A percentile compares a stretch with the other conserved stretches of the same genome.
phyloP scores from a whole-genome alignment of 768 basidiomycete genomes.

The Naganishia randhawae region DNA sequence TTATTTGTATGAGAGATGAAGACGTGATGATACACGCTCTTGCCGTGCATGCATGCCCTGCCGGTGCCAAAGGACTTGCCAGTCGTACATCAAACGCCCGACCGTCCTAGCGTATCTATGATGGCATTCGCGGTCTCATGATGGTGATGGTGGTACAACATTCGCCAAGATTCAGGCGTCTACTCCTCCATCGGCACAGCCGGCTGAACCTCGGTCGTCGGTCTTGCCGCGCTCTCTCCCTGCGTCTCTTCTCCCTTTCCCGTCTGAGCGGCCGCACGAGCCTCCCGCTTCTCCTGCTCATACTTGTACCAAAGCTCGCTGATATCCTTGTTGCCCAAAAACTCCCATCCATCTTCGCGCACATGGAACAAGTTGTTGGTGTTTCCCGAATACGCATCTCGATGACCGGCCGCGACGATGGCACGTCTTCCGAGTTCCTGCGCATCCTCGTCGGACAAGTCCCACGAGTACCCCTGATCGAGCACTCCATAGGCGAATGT shows the following conservation, averaged over 20 bases:
- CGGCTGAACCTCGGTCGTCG: slow-evolving; percentile 16
- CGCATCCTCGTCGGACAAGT: slow-evolving; percentile 85
- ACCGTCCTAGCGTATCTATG: too few relatives aligned
- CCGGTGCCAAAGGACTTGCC: too few relatives aligned
- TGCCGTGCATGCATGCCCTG: too few relatives aligned
- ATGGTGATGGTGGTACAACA: slow-evolving; percentile 5
- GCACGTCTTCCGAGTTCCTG: slow-evolving; percentile 88
- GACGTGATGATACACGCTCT: too few relatives aligned
- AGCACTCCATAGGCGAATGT: slow-evolving; percentile 99
- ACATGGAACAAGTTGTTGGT: slow-evolving; percentile 94
- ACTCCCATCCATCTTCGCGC: slow-evolving; percentile 90
- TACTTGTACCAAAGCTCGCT: slow-evolving; percentile 81
- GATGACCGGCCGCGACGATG: slow-evolving; percentile 94
- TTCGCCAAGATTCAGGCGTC: not conserved
- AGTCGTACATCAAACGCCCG: too few relatives aligned
- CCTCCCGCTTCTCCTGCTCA: slow-evolving; percentile 49
- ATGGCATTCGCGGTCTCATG: not conserved
- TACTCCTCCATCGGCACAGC: slow-evolving; percentile 24
- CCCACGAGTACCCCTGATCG: slow-evolving; percentile 77
- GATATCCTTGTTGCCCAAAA: slow-evolving; percentile 92
- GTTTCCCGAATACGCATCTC: slow-evolving; percentile 59
- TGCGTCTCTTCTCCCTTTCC: not conserved
- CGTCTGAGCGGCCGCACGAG: slow-evolving; percentile 19
- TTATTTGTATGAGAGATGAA: too few relatives aligned
- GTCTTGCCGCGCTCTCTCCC: not conserved